These are phyloP conservation scores for Nakaseomyces delphensis DNA, from an alignment of 1,139 yeast genomes.

Conservation along the genomic window DNA sequence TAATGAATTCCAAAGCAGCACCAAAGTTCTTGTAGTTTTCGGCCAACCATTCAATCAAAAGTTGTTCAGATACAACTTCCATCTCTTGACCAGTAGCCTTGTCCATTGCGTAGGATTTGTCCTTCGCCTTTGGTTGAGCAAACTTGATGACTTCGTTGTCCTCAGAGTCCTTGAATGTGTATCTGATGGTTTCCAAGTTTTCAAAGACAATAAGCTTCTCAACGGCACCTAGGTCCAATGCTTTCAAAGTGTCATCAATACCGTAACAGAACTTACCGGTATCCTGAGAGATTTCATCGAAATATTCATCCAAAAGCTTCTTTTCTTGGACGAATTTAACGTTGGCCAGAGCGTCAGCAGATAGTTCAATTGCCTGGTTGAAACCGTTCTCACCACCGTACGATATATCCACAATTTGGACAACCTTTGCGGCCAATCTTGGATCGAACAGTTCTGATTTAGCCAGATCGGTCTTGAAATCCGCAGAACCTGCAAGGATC, in stretches of 20 bases:
- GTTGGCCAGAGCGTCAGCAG: conserved; percentile 92
- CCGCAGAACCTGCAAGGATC: conserved; percentile 97
- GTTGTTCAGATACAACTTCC: conserved; percentile 75
- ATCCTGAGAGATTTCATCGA: conserved; percentile 95
- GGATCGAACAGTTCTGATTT: conserved; percentile 88
- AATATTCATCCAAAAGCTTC: conserved; percentile 83
- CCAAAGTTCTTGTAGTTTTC: conserved; percentile 91
- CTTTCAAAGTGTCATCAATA: conserved; percentile 91
- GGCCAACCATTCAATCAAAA: conserved; percentile 93
- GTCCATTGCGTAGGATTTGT: conserved; percentile 70
- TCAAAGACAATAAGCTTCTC: conserved; percentile 89
- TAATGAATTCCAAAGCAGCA: conserved; percentile 90
- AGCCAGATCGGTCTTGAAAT: conserved; percentile 88
- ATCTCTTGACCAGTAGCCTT: conserved; percentile 82
- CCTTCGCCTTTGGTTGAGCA: conserved; percentile 55
- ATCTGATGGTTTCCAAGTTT: conserved; percentile 76
- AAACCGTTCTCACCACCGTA: conserved; percentile 99
- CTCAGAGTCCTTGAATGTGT: conserved; percentile 75
- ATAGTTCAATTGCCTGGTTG: conserved; percentile 95
- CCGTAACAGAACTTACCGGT: conserved; percentile 97
- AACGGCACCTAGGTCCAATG: conserved; percentile 91
- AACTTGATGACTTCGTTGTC: conserved; percentile 70
- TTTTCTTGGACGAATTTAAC: conserved; percentile 97
- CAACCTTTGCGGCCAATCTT: conserved; percentile 78
- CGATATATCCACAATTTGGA: conserved; percentile 90